Base-by-base conservation (phyloP, 495 filamentous ascomycete species). In the Lasiosphaeria hispida region DNA sequence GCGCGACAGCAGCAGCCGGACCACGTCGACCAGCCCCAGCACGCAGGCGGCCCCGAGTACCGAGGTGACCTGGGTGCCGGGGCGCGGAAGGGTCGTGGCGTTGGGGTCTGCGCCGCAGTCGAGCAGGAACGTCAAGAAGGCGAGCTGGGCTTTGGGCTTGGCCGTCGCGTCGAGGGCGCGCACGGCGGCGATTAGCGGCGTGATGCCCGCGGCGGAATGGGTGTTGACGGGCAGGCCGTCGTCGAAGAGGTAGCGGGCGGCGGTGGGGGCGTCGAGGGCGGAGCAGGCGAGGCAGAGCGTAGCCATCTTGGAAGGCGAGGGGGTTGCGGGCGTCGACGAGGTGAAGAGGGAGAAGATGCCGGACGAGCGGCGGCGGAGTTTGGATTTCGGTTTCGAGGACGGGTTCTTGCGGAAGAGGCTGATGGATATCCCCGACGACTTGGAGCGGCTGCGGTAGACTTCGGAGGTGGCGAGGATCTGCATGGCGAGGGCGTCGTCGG, bases 31-130 rank as follows among this genome's bases (percentile, higher is more conserved):
- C 39, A 35, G 7, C 43, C 49, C 8, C 38, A 30, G 18, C 18
- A 3, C 10, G 18, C 13, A 7, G 15, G 17, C 39, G 48, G n/a
- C 7, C 17, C 43, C 33, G 4, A 1, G 18, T 19, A 23, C 36
- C 11, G 50, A 57, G 1, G 36, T 40, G 11, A 33, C 37, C 1
- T 13, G 42, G 10, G 43, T 43, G 41, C 6, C 42, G 36, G 4
- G 34, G 15, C 14, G 17, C 41, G 4, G 11, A 14, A 40, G 23
- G n/a, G 41, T 34, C 1, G 35, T 48, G 0, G 44, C 40, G 15
- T 69, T 61, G 0, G 60, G 47, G n/a, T 69, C 58, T 0, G 67
- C 67, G 4, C 67, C 67, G 48, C 36, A 57, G 18, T 67, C 67
- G 0, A 69, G 59, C 0, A 69, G 35, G 15, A 69, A 52, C 0